Evolutionary conservation across 331 rosid species (phyloP), one percentile per base, ranked within the genome.

Genomic region (Malus hybrid): DNA sequence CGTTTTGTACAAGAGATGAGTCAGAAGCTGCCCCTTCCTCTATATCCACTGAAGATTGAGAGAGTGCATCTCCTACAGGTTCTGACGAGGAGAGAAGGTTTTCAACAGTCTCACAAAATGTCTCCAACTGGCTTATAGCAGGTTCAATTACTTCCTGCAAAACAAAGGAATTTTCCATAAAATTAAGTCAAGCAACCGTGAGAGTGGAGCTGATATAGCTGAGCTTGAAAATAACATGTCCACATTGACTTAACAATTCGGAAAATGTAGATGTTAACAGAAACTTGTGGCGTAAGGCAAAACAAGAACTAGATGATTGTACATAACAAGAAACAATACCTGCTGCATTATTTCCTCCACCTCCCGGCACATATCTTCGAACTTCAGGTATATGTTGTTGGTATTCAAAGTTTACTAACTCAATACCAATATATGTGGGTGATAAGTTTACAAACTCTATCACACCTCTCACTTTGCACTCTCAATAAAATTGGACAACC

Each of bases 291-390:
- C 13, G 2, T 39, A 39, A 39, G 46, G 46, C 1, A 39, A 39
- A 39, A 39, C 46, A 8, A 39, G 46, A 39, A 39, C 12, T 39
- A 39, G 46, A 39, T 39, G 46, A 8, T 39, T 39, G 12, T 39
- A 39, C 46, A 39, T 39, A 39, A 39, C 46, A 70, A 33, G 1
- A 19, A 69, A 68, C 31, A 64, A 29, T 70, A 91, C 97, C 97
- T 89, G 86, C 54, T 77, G 76, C 54, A 87, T 88, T 81, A 87
- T 72, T 72, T 73, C 84, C 80, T 87, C 94, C 73, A 89, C 91
- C 77, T 86, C 97, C n/a, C 84, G 87, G 81, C 90, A 91, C 75
- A 81, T 87, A 42, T 78, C 86, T 87, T 91, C 97, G 74, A 91
- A 76, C 76, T 80, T 89, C 80, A 83, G 90, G 83, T 55, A 83